Evolutionary conservation across 1,284 basidiomycete species (phyloP), one percentile per base, ranked within the genome.

Genomic region (Leccinum angustisporum): DNA sequence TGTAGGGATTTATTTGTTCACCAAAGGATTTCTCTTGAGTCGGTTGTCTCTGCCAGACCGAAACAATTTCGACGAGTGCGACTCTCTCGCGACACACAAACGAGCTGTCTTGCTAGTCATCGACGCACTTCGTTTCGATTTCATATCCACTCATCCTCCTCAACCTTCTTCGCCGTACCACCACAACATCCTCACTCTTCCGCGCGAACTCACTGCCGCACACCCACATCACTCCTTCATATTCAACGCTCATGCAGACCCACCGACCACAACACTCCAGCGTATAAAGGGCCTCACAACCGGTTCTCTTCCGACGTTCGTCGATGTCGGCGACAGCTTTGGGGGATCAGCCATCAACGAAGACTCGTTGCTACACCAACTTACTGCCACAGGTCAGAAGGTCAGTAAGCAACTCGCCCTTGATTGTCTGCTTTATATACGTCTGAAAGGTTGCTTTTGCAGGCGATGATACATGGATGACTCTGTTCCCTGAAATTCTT

Each of bases 391-490:
- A 0, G 85, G 84, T 16, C 86, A 83, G 72, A 84, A 80, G 72
- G 90, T 89, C 67, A 70, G 82, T 76, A 7, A 10, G 27, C 36
- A 9, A 27, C 9, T 16, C 43, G 16, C 18, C 43, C 10, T 62
- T 14, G 11, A 46, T 52, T 4, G 27, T 38, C 18, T 16, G n/a
- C 30, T 55, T 48, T 59, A 61, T 65, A 59, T 54, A 65, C 54
- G 55, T 61, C 54, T 56, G 55, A 62, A 71, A 86, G 83, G 78
- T 88, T 59, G 90, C 90, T 0, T 92, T 98, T 72, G 95, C 94
- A 85, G 97, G 97, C 0, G 97, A 99, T 73, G 94, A 98, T 72
- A 99, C 97, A 0, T 99, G 97, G 97, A 84, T 90, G 73, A 86
- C 88, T 2, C 86, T 97, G 14, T 99, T 96, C 72, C 93, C 96